A percentile compares a stretch with the other conserved stretches of the same genome.
Conservation (phyloP, 805 yeast species). For the Zygoascus tannicola region DNA sequence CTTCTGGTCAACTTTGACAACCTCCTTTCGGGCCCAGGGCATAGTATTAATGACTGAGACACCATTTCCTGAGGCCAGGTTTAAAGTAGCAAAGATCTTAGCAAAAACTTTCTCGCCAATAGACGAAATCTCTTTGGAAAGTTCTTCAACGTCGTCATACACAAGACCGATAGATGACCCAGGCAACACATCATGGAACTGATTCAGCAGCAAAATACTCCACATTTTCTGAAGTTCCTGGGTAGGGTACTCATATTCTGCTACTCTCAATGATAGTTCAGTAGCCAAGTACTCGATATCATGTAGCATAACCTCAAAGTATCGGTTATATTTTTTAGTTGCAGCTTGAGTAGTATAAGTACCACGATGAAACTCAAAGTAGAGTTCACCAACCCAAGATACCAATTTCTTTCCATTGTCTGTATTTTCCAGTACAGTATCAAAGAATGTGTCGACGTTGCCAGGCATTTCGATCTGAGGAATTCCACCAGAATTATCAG, state of each 20-base stretch:
- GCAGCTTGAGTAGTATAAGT: constrained; percentile 92
- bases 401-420: constrained; percentile 61
- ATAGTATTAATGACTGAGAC: constrained; percentile 40
- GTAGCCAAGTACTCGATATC: constrained; percentile 83
- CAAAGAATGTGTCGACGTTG: constrained; percentile 69
- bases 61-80: constrained; percentile 19
- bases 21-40: constrained; percentile 52
- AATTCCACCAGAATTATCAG: constrained; percentile 72
- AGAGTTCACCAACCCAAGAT: constrained; percentile 88
- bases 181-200: constrained; percentile 94
- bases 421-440: constrained; percentile 50
- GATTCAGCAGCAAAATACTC: constrained; percentile 84
- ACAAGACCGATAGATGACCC: constrained; percentile 95
- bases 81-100: constrained; percentile 40
- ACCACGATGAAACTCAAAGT: constrained; percentile 93
- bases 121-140: constrained; percentile 52
- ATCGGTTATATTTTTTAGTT: constrained; percentile 71
- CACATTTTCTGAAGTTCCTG: constrained; percentile 60
- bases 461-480: constrained; percentile 75
- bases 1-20: constrained; percentile 31
- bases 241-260: constrained; percentile 61
- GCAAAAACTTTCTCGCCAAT: constrained; percentile 44
- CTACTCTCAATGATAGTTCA: constrained; percentile 48
- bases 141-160: constrained; percentile 79
- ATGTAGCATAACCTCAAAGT: constrained; percentile 64